Evolutionary conservation across 306 rosid species (phyloP), one percentile per base, ranked within the genome.

Genomic region (Clitoria ternatea): DNA sequence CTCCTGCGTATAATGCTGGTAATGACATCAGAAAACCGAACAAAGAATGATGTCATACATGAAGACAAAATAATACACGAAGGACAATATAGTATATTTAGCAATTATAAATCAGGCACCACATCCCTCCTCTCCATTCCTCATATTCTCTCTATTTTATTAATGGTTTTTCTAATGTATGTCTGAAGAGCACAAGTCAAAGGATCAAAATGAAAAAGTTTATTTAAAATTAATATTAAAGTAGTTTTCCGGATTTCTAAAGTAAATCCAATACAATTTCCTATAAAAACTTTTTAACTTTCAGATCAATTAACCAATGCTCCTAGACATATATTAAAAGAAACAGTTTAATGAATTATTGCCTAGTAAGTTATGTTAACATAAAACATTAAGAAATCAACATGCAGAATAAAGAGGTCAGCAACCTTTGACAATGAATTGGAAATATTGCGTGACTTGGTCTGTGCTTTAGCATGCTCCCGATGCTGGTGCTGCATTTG

Each of bases 401-500:
- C 42, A 50, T 0, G 70, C 37, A 35, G 64, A 61, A 61, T 14
- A 67, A 61, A 72, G 57, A 36, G 23, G 30, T 14, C 36, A 75
- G 71, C 33, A 70, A 88, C 97, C 97, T 78, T 80, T 47, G 83
- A 56, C 17, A 55, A 19, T 44, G 85, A 76, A 48, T 71, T 33
- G n/a, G 91, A 65, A 59, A 8, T 56, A 42, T 47, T 82, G 55
- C 70, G 79, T 7, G 61, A 18, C 57, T 69, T 83, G 15, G 85
- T 48, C 79, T 60, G 87, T 11, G 17, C 60, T 79, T 81, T 90
- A 12, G 79, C 66, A 72, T 77, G 85, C 73, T 40, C 39, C 47
- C 96, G 86, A 77, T 90, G 97, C 61, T 73, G 75, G 52, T 66
- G 62, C 77, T 90, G 98, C 93, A 87, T 90, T 59, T 87, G 65